These are phyloP conservation scores for Limonium bicolor DNA, from an alignment of 148 eudicot species.

Conservation along the genomic window DNA sequence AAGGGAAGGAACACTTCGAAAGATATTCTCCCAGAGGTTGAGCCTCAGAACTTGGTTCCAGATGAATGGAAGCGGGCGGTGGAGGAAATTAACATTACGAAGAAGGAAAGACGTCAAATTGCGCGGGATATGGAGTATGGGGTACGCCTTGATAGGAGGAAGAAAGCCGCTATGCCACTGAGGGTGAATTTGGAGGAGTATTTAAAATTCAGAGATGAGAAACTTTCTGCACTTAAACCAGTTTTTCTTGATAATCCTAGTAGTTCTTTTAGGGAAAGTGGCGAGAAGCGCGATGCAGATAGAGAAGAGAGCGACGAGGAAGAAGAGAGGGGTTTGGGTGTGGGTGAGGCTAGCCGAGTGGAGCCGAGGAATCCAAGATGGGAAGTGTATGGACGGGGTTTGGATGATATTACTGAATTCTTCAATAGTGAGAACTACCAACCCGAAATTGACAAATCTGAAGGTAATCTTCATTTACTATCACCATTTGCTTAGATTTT, in stretches of 20 bases:
- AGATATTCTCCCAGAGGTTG: slow-evolving; percentile 2
- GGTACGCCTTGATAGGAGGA: slow-evolving; percentile 25
- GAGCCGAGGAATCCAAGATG: slow-evolving; percentile 58
- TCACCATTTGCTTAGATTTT: background rate
- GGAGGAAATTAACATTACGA: slow-evolving; percentile 51
- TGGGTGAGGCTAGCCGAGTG: slow-evolving; percentile 22
- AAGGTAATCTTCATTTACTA: slow-evolving; percentile 23
- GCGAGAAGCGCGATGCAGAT: background rate
- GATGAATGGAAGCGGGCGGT: slow-evolving; percentile 51
- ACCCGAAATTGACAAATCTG: slow-evolving; percentile 21
- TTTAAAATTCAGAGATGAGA: slow-evolving; percentile 30
- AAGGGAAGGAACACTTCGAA: background rate
- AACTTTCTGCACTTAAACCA: slow-evolving; percentile 46
- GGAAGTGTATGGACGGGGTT: slow-evolving; percentile 71
- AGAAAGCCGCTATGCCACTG: slow-evolving; percentile 23
- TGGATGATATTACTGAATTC: slow-evolving; percentile 68
- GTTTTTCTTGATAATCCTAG: slow-evolving; percentile 47
- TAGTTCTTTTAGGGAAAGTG: background rate
- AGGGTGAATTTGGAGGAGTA: slow-evolving; percentile 24
- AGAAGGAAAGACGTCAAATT: slow-evolving; percentile 70
- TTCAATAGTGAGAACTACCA: slow-evolving; percentile 50
- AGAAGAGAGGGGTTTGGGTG: background rate
- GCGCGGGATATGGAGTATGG: slow-evolving; percentile 61
- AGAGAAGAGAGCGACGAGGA: background rate
- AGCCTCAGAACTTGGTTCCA: slow-evolving; percentile 53